These are phyloP conservation scores for Leptomonas pyrrhocoris DNA, from an alignment of 208 protist genomes.

Conservation along the genomic window DNA sequence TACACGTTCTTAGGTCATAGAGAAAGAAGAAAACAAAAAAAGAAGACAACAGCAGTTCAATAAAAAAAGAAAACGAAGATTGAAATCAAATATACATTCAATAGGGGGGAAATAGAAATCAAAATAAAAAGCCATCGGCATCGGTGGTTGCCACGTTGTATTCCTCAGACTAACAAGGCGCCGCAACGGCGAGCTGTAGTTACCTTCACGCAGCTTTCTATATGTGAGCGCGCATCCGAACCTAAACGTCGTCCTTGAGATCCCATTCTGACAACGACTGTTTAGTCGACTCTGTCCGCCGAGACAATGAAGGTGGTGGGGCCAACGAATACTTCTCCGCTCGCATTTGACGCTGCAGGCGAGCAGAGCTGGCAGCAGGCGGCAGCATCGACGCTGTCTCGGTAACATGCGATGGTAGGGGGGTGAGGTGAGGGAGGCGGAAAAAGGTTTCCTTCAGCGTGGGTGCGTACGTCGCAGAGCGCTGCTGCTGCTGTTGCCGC, in stretches of 20 bases:
- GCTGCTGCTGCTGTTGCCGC: slow-evolving; percentile 1
- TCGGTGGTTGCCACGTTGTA: no score
- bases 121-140: slow-evolving; percentile 2
- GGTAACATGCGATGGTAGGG: slow-evolving; percentile 5
- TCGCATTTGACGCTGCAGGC: slow-evolving; percentile 27
- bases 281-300: slow-evolving; percentile 12
- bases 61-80: slow-evolving; percentile 20
- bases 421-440: slow-evolving; percentile 17
- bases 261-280: slow-evolving; percentile 16
- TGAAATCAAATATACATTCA: background rate
- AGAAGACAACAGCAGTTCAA: background rate
- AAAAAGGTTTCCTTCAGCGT: slow-evolving; percentile 36
- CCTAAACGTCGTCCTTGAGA: slow-evolving; percentile 9
- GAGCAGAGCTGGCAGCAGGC: slow-evolving; percentile 11
- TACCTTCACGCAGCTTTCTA: no score
- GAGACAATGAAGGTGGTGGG: slow-evolving; percentile 21
- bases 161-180: no score
- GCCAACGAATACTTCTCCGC: slow-evolving; percentile 17
- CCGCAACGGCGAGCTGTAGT: no score
- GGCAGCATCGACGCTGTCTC: slow-evolving; percentile 18
- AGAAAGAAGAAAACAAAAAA: slow-evolving; percentile 3
- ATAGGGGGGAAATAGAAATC: background rate
- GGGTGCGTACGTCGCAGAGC: slow-evolving; percentile 5
- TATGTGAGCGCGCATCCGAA: no score
- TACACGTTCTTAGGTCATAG: no score